These are phyloP conservation scores for Acacia crassicarpa DNA, from an alignment of 306 rosid genomes.

Conservation along the genomic window DNA sequence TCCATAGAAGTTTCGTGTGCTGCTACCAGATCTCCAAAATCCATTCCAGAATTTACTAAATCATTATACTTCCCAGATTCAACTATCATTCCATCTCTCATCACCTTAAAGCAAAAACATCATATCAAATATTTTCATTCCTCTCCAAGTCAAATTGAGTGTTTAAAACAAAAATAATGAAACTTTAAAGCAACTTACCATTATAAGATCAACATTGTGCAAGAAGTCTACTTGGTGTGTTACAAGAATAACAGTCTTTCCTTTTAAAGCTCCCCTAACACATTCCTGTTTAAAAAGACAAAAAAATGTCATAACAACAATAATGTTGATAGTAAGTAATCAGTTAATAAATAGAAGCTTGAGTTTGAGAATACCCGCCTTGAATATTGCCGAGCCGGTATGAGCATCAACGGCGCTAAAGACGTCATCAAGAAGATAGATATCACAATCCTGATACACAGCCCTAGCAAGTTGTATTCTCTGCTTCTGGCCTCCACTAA, in stretches of 20 bases:
- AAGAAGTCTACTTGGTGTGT: conserved; percentile 99
- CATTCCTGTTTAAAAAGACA: conserved; percentile 66
- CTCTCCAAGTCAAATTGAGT: neutral
- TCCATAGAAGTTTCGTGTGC: conserved; percentile 97
- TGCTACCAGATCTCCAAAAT: conserved; percentile 75
- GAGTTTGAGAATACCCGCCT: conserved; percentile 46
- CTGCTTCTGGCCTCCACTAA: conserved; percentile 98
- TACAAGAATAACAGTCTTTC: conserved; percentile 80
- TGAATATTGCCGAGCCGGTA: conserved; percentile 91
- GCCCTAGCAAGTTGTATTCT: conserved; percentile 94
- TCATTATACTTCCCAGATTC: conserved; percentile 81
- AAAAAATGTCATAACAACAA: neutral
- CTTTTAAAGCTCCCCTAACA: conserved; percentile 77
- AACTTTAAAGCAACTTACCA: conserved; percentile 43
- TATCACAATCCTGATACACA: conserved; percentile 82
- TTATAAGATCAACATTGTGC: conserved; percentile 82
- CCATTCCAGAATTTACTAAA: conserved; percentile 62
- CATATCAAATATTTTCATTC: conserved; percentile 6
- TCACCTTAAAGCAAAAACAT: conserved; percentile 55
- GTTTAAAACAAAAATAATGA: neutral
- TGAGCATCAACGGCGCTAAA: conserved; percentile 99
- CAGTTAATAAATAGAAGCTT: neutral
- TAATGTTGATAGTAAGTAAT: neutral
- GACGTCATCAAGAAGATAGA: conserved; percentile 92
- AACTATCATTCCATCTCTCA: conserved; percentile 81